Evolutionary conservation across 768 basidiomycete species (phyloP), one percentile per base, ranked within the genome.

Genomic region (Lactarius sp.): DNA sequence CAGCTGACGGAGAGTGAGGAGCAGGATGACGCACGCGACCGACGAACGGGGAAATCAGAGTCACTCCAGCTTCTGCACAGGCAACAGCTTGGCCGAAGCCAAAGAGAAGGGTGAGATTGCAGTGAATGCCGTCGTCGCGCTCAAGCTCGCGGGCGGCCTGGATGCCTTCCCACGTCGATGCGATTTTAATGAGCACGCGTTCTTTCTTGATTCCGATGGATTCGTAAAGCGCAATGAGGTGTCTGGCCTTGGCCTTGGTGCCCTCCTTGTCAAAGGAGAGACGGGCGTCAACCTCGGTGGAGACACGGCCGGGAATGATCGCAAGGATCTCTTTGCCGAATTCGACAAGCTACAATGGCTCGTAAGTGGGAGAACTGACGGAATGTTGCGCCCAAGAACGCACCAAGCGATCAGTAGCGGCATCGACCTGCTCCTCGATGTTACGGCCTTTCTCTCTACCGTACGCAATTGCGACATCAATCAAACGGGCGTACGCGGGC

Each of bases 111-210:
- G 97, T 99, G 69, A 99, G 85, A 80, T 99, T 98, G 83, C 94
- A 98, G 85, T 96, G 95, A 77, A 99, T 98, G 66, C 82, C 83
- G 62, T 97, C 86, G 69, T 96, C 90, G 65, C 83, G 76, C 81
- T 99, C 97, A 69, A 99, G 88, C 77, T 95, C 88, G 67, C 94
- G 87, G 42, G 97, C 97, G 64, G 97, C 97, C 77, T 99, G 96
- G 79, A 99, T 99, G 77, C 97, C 97, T 78, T 98, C 97, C 92
- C 93, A 99, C 53, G 95, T 95, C 46, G 97, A 96, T 36, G 96
- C 97, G 73, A 99, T 98, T 82, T 99, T 99, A 86, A 99, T 98
- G 70, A 99, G 81, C 66, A 99, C 81, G 67, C 97, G 92, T 49
- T 98, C 94, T 79, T 90, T 92, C 74, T 85, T 80, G 79, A 99